Percentiles rank a stretch among this genome's conserved stretches.
phyloP scores from a whole-genome alignment of 179 eudicot genomes.

The Nepenthes alata region DNA sequence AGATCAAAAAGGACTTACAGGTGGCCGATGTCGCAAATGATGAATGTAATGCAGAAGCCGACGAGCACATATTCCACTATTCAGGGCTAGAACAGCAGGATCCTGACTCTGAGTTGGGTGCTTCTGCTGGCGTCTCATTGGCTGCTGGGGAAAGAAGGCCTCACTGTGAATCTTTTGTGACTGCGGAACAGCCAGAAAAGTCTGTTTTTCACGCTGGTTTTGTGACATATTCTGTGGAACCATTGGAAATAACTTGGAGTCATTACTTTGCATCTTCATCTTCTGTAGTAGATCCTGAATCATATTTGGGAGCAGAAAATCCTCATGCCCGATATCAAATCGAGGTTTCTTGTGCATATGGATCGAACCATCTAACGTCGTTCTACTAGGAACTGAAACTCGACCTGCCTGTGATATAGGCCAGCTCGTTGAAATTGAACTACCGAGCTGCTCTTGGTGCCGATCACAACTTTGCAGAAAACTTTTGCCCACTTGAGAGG shows the following conservation, averaged over 20 bases:
- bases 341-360: conserved; percentile 20
- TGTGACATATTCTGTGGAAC: conserved; percentile 12
- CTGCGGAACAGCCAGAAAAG: conserved; percentile 5
- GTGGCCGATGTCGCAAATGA: conserved; percentile 28
- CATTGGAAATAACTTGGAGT: conserved; percentile 9
- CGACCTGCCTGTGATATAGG: conserved; percentile 10
- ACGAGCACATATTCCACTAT: conserved; percentile 15
- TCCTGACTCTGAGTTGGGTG: conserved; percentile 6
- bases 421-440: conserved; percentile 8
- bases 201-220: conserved; percentile 13
- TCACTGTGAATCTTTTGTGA: conserved; percentile 13
- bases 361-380: background rate
- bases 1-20: conserved; percentile 15
- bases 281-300: conserved; percentile 11
- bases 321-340: conserved; percentile 16
- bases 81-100: conserved; percentile 3
- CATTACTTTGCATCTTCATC: conserved; percentile 14
- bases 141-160: conserved; percentile 8
- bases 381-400: conserved; percentile 15
- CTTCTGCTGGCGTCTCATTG: conserved; percentile 10
- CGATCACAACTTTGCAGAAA: conserved; percentile 2
- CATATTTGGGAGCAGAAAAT: conserved; percentile 8
- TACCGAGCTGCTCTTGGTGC: conserved; percentile 8
- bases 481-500: conserved; percentile 6
- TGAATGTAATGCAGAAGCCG: conserved; percentile 21